These are phyloP conservation scores for Usnea hakonensis DNA, from an alignment of 495 filamentous ascomycete genomes.

Conservation along the genomic window DNA sequence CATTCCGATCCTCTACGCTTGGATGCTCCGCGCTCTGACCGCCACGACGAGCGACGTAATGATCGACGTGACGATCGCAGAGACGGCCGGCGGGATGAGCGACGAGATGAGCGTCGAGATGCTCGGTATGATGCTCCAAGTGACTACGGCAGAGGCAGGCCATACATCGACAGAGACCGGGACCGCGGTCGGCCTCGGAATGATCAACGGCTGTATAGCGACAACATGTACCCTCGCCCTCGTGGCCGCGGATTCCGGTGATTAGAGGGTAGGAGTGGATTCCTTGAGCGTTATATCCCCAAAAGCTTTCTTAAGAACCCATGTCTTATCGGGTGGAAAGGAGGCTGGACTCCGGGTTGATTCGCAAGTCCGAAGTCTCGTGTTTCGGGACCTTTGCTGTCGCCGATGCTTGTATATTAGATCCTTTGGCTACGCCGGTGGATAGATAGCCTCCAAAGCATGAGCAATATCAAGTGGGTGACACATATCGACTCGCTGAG, in stretches of 20 bases:
- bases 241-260: conserved; percentile 29
- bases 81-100: conserved; percentile 10
- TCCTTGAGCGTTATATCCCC: background rate
- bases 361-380: background rate
- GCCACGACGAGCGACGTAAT: conserved; percentile 15
- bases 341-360: background rate
- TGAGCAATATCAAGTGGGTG: background rate
- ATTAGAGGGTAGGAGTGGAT: background rate
- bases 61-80: conserved; percentile 13
- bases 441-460: background rate
- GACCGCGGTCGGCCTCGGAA: conserved; percentile 18
- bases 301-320: background rate
- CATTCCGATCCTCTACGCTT: conserved; percentile 4
- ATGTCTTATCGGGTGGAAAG: background rate
- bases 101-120: conserved; percentile 22
- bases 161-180: conserved; percentile 17
- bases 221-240: conserved; percentile 30
- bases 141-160: conserved; percentile 24
- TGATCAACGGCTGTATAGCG: conserved; percentile 38
- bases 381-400: background rate
- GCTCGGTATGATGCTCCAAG: conserved; percentile 19
- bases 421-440: background rate
- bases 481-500: background rate
- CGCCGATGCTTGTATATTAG: background rate
- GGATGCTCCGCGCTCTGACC: background rate